Evolutionary conservation across 2,329 filamentous ascomycete genomes (phyloP), one percentile per base, ranked within the genome.

Genomic region (Plectosphaerella sp.): DNA sequence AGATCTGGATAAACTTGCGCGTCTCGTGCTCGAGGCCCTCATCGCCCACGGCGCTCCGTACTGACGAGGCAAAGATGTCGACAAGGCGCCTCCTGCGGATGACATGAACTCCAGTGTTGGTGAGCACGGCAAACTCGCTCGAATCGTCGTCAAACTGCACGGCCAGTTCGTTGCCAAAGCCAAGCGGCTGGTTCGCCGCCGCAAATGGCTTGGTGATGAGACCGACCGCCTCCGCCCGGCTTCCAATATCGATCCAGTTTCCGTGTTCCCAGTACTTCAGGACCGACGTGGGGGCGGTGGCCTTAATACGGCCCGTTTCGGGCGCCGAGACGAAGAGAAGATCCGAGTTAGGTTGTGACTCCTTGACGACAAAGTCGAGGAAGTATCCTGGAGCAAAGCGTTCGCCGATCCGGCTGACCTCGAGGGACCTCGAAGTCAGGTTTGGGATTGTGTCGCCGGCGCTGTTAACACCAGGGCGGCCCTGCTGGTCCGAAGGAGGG

Each of bases 151-250:
- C 94, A 61, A 94, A 99, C 61, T 99, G 95, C n/a, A 96, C 88
- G 1, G 94, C 91, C 52, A 97, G 76, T 70, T 99, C 94, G 61
- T 99, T 99, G 11, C 93, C 92, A 62, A 96, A 97, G 0, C 92
- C 93, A 20, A 84, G 66, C 0, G 89, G 88, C 24, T 83, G 80
- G 11, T 72, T 72, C 1, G 84, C 79, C 10, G 88, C 88, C 15
- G 84, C 79, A 60, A 91, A 93, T 0, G 88, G 82, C 47, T 81
- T 79, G 1, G 87, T 89, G 25, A 91, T 83, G 12, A 91, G 71
- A 2, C 91, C 91, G 52, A 97, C 82, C 58, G 89, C 90, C 64
- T 96, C 86, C 7, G 87, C 85, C 35, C 79, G 80, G 61, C 89
- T 78, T 24, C 84, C 84, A 18, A 99, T 76, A 3, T 86, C 82